Conservation (phyloP, 805 yeast species). For the Yamadazyma ubonensis region DNA sequence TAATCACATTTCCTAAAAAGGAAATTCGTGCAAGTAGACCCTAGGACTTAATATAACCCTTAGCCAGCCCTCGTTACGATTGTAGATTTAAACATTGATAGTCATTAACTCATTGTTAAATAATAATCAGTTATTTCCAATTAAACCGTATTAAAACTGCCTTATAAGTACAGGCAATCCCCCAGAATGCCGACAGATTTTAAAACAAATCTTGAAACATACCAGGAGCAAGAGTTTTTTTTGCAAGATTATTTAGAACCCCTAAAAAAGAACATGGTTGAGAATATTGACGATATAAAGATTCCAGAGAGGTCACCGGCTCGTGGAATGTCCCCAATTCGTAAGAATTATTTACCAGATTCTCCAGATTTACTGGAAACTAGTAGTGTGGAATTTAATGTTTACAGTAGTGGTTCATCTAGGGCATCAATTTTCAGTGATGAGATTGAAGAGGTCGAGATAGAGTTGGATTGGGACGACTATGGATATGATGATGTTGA, state of each 20-base stretch:
- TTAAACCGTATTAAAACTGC: no score
- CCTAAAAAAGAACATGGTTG: no score
- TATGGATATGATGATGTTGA: constrained; percentile 11
- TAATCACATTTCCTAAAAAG: constrained; percentile 9
- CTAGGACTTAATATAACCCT: no score
- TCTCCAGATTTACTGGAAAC: constrained; percentile 22
- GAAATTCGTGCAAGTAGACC: constrained; percentile 5
- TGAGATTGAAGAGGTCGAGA: background rate
- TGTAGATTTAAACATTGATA: background rate
- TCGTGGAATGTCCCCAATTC: no score
- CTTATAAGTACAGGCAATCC: constrained; percentile 1
- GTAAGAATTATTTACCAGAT: constrained; percentile 6
- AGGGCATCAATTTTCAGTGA: constrained; percentile 21
- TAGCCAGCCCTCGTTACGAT: constrained; percentile 3
- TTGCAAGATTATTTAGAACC: constrained; percentile 2
- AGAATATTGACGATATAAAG: background rate
- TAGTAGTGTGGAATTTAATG: constrained; percentile 19
- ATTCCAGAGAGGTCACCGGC: constrained; percentile 17
- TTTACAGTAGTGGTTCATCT: constrained; percentile 17
- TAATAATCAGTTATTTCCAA: no score
- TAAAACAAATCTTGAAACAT: no score
- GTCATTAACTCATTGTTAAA: no score
- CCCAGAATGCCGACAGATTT: constrained; percentile 2
- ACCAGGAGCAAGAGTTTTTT: constrained; percentile 1
- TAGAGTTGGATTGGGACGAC: constrained; percentile 4